Evolutionary conservation across 2,329 filamentous ascomycete species (phyloP), one percentile per base, ranked within the genome.

Genomic region (Aspergillus novoparasiticus): DNA sequence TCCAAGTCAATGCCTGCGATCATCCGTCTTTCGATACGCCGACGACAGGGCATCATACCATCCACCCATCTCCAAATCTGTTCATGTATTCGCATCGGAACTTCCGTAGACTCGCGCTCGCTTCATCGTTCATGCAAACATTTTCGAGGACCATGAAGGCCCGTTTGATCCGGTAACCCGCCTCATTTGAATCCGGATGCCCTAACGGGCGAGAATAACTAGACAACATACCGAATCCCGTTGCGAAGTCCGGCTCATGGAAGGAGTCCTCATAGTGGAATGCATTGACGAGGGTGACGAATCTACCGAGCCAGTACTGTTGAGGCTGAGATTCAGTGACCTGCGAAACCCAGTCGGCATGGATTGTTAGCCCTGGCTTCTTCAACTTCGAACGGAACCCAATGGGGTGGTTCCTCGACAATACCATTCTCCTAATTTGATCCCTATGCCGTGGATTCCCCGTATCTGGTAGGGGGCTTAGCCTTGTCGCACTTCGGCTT

Each of bases 121-220:
- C 78, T 63, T 79, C 76, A 6, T 72, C 67, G 0, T 77, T 77
- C 36, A 66, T 46, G 64, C 78, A 80, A 1, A 72, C 64, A 32
- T 69, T 69, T 39, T 77, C 68, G 21, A 80, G 61, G 9, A 75
- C 69, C 64, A 71, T 70, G 59, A 79, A 78, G 6, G 76, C 75
- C 6, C 73, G 69, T 21, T 72, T 74, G 32, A 69, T 68, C 32
- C 75, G 72, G 50, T 61, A 74, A 26, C 26, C 66, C 61, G 66
- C 63, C 60, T 41, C 53, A 26, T 64, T 64, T 39, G 50, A 61
- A 51, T 66, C 64, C 11, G 61, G 28, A n/a, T 53, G 36, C 19
- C 60, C 57, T 61, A 69, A 54, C 45, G 61, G 64, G 46, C 69
- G 60, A 26, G 66, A 67, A 53, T 66, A 64, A 53, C 62, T 68